Percentiles rank a stretch among this genome's conserved stretches.
Evolutionary conservation across 2,329 filamentous ascomycete genomes (phyloP).

Genomic region (Hortaea sp.): DNA sequence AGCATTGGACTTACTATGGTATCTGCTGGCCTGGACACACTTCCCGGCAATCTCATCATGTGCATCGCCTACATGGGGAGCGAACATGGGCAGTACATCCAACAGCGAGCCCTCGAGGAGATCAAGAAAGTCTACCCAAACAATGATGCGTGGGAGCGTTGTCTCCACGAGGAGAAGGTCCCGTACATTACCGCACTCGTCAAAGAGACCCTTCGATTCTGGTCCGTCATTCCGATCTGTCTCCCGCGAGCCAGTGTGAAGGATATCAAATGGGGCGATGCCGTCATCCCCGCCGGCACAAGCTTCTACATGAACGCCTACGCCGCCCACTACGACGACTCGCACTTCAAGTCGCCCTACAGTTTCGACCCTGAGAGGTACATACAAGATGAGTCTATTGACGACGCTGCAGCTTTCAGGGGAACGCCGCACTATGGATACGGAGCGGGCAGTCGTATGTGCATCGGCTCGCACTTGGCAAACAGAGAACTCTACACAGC

Average conservation of each 20-base stretch:
- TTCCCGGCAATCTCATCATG: conserved; percentile 72
- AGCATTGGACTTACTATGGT: conserved; percentile 77
- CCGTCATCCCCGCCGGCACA: conserved; percentile 61
- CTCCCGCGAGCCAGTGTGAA: conserved; percentile 63
- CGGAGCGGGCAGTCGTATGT: conserved; percentile 35
- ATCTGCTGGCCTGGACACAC: conserved; percentile 69
- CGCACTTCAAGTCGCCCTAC: conserved; percentile 54
- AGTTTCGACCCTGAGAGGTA: conserved; percentile 63
- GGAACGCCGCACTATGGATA: conserved; percentile 41
- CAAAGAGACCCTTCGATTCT: conserved; percentile 70
- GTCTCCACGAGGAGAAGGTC: conserved; percentile 62
- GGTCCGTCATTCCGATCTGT: conserved; percentile 70
- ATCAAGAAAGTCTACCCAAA: conserved; percentile 63
- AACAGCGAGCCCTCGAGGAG: conserved; percentile 57
- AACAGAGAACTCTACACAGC: conserved; percentile 36
- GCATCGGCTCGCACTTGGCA: conserved; percentile 30
- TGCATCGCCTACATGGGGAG: conserved; percentile 67
- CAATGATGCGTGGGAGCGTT: conserved; percentile 66
- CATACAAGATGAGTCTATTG: conserved; percentile 41
- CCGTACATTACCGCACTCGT: conserved; percentile 68
- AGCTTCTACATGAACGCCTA: conserved; percentile 76
- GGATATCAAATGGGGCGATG: conserved; percentile 58
- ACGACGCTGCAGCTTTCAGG: conserved; percentile 26
- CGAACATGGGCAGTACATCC: conserved; percentile 56
- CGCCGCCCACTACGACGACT: conserved; percentile 61